A percentile compares a stretch with the other conserved stretches of the same genome.
Conservation (phyloP, 2,329 filamentous ascomycete species). For the Parastagonospora avenae region DNA sequence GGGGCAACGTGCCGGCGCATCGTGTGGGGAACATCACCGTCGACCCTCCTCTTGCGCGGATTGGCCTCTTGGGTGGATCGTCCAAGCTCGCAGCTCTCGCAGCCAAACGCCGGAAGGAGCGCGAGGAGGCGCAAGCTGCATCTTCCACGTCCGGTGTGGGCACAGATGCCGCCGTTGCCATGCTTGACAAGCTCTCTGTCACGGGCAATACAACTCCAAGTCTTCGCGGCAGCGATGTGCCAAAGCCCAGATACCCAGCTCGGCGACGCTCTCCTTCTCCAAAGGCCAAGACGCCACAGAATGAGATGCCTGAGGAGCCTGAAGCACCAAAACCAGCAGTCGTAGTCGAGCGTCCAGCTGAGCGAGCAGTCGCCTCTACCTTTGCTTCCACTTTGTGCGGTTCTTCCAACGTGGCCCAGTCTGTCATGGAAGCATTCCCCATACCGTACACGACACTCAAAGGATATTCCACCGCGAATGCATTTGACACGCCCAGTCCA, state of each 20-base stretch:
- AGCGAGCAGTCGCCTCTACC: conserved; percentile 55
- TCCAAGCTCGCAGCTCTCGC: conserved; percentile 90
- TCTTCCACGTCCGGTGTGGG: conserved; percentile 18
- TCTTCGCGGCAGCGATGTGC: conserved; percentile 5
- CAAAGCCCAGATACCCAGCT: conserved; percentile 28
- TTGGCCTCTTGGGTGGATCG: conserved; percentile 79
- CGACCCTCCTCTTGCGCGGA: conserved; percentile 61
- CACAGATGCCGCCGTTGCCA: conserved; percentile 46
- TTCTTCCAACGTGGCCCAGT: neutral
- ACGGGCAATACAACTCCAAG: conserved; percentile 23
- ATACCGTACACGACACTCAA: conserved; percentile 49
- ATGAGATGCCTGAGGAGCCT: conserved; percentile 15
- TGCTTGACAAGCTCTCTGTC: conserved; percentile 51
- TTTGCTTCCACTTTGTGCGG: conserved; percentile 59
- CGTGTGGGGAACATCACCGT: conserved; percentile 69
- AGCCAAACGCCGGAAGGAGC: conserved; percentile 83
- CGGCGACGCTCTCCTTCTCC: conserved; percentile 40
- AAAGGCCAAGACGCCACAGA: conserved; percentile 16
- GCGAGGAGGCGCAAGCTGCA: conserved; percentile 61
- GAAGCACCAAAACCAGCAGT: conserved; percentile 25
- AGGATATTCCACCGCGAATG: conserved; percentile 55
- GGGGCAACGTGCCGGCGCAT: conserved; percentile 73
- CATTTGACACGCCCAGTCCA: conserved; percentile 85
- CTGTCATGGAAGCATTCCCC: conserved; percentile 25
- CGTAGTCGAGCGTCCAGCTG: conserved; percentile 35